Conservation (phyloP, 2,329 filamentous ascomycete species). For the Drechslerella coelobrocha region DNA sequence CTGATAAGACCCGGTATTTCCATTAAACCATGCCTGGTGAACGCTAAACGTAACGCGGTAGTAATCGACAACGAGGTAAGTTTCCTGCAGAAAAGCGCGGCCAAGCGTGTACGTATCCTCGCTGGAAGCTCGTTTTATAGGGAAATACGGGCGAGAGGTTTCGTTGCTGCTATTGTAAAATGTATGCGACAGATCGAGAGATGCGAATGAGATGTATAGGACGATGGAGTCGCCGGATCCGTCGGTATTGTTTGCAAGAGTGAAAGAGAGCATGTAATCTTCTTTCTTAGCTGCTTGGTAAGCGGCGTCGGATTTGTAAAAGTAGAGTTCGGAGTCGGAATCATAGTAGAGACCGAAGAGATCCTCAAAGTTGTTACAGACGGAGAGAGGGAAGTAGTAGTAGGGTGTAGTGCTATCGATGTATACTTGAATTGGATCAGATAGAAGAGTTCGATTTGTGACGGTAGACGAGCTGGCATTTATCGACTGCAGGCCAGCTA, state of each 20-base stretch:
- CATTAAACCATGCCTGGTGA: conserved; percentile 56
- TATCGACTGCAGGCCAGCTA: conserved; percentile 56
- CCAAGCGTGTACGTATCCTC: conserved; percentile 58
- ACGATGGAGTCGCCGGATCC: conserved; percentile 54
- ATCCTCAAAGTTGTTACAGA: conserved; percentile 58
- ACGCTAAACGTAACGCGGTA: conserved; percentile 58
- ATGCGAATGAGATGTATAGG: conserved; percentile 58
- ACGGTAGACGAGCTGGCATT: conserved; percentile 54
- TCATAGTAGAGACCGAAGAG: conserved; percentile 58
- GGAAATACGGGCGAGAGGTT: conserved; percentile 57
- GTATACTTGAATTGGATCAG: conserved; percentile 53
- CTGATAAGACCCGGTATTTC: conserved; percentile 39
- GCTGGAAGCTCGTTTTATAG: conserved; percentile 57
- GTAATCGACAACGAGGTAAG: conserved; percentile 58
- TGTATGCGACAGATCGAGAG: conserved; percentile 58
- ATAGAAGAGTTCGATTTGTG: conserved; percentile 52
- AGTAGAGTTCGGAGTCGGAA: conserved; percentile 57
- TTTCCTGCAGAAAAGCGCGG: conserved; percentile 60
- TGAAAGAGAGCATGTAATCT: conserved; percentile 58
- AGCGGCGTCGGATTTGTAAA: conserved; percentile 55
- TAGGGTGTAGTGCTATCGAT: conserved; percentile 60
- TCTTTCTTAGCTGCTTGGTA: conserved; percentile 53
- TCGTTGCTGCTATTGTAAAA: conserved; percentile 56
- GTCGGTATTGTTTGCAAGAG: conserved; percentile 55
- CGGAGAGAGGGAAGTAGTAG: conserved; percentile 58